Evolutionary conservation across 2,329 filamentous ascomycete species (phyloP).

Genomic region (Xylaria hypoxylon): DNA sequence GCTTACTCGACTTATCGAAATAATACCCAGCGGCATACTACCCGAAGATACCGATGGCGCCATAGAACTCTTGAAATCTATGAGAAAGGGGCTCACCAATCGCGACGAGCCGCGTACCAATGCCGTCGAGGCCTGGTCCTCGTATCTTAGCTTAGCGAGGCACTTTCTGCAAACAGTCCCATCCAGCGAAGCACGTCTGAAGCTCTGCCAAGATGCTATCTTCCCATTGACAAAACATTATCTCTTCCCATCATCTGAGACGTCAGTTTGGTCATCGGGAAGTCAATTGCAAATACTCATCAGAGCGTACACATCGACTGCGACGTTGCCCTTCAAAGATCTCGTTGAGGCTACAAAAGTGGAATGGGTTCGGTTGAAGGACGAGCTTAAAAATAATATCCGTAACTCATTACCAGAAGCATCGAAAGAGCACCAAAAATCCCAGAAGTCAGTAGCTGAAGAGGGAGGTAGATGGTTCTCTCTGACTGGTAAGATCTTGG

Average conservation of each 20-base stretch:
- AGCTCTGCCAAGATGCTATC: constrained; percentile 62
- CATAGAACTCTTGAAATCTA: constrained; percentile 71
- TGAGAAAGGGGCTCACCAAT: constrained; percentile 76
- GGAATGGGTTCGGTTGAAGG: constrained; percentile 73
- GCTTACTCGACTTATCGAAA: constrained; percentile 71
- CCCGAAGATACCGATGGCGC: constrained; percentile 65
- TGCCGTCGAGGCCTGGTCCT: constrained; percentile 75
- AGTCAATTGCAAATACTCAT: constrained; percentile 56
- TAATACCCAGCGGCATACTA: constrained; percentile 66
- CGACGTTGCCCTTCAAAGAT: constrained; percentile 55
- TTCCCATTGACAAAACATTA: constrained; percentile 68
- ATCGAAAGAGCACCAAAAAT: constrained; percentile 79
- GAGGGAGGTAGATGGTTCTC: constrained; percentile 76
- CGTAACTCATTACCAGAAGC: constrained; percentile 83
- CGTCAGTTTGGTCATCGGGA: constrained; percentile 52
- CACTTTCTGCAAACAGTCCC: constrained; percentile 63
- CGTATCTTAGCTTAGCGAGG: constrained; percentile 75
- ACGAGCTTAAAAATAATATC: constrained; percentile 73
- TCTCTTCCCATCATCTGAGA: constrained; percentile 59
- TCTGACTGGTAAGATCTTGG: constrained; percentile 62
- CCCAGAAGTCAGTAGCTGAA: constrained; percentile 75
- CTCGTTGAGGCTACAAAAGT: constrained; percentile 62
- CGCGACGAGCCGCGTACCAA: constrained; percentile 81
- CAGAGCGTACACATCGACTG: constrained; percentile 60
- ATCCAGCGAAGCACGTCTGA: constrained; percentile 57